Percentiles rank a stretch among this genome's conserved stretches.
These are phyloP conservation scores for Pseudopyricularia cyperi DNA, from an alignment of 2,329 filamentous ascomycete genomes.

Conservation along the genomic window DNA sequence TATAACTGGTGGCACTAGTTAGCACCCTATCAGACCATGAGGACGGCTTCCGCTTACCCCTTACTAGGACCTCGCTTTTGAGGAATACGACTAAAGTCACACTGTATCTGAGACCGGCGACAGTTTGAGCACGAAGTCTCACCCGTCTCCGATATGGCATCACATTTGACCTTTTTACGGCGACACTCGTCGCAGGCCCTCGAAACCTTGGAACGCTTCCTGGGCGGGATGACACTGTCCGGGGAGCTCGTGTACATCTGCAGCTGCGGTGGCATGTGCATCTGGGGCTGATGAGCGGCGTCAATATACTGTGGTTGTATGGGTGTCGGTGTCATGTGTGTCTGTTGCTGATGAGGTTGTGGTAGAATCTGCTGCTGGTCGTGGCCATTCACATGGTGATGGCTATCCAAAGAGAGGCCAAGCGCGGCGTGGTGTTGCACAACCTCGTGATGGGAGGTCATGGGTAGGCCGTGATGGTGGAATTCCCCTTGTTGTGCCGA, in stretches of 20 bases:
- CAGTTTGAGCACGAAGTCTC: slow-evolving; percentile 72
- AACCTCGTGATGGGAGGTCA: neutral
- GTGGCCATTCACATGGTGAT: slow-evolving; percentile 3
- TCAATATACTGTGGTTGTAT: slow-evolving; percentile 9
- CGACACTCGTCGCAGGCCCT: slow-evolving; percentile 82
- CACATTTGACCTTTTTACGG: slow-evolving; percentile 82
- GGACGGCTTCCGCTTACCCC: slow-evolving; percentile 38
- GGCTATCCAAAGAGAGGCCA: slow-evolving; percentile 7
- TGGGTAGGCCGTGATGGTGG: slow-evolving; percentile 4
- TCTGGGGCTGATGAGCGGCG: slow-evolving; percentile 9
- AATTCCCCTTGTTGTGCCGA: neutral
- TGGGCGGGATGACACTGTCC: slow-evolving; percentile 49
- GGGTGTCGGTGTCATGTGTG: slow-evolving; percentile 12
- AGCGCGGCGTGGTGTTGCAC: slow-evolving; percentile 4
- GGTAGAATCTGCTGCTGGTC: slow-evolving; percentile 6
- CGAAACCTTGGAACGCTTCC: slow-evolving; percentile 76
- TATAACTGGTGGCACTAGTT: slow-evolving; percentile 45
- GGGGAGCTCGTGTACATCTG: slow-evolving; percentile 18
- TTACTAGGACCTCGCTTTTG: slow-evolving; percentile 85
- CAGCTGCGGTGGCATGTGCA: slow-evolving; percentile 19
- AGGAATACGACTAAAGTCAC: slow-evolving; percentile 75
- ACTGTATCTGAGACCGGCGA: slow-evolving; percentile 59
- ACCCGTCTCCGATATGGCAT: slow-evolving; percentile 62
- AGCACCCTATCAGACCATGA: slow-evolving; percentile 5
- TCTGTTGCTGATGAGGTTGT: slow-evolving; percentile 8